Conservation (phyloP, 2,329 filamentous ascomycete genomes). For the Dactylellina sp. region DNA sequence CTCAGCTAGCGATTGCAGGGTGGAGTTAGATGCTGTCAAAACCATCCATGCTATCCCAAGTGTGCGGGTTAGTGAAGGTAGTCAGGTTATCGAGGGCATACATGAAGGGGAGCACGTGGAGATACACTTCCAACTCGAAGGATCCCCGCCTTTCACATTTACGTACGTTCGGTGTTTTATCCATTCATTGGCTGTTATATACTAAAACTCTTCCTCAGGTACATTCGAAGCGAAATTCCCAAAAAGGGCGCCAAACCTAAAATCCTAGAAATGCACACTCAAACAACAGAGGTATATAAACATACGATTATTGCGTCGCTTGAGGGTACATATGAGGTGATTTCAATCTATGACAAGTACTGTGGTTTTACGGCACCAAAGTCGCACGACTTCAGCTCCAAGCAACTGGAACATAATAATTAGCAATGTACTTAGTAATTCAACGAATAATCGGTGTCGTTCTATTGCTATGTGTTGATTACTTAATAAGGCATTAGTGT, state of each 20-base stretch:
- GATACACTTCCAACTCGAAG: slow-evolving; percentile 94
- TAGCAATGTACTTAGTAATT: slow-evolving; percentile 5
- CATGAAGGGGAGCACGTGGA: slow-evolving; percentile 96
- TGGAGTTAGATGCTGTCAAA: slow-evolving; percentile 80
- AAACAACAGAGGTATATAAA: slow-evolving; percentile 81
- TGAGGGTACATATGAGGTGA: slow-evolving; percentile 97
- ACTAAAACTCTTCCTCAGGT: slow-evolving; percentile 65
- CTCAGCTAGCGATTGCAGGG: slow-evolving; percentile 86
- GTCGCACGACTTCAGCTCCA: slow-evolving; percentile 33
- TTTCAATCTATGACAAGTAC: slow-evolving; percentile 92
- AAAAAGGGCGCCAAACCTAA: slow-evolving; percentile 79
- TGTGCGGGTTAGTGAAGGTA: slow-evolving; percentile 87
- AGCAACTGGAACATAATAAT: slow-evolving; percentile 30
- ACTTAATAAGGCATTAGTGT: slow-evolving; percentile 2
- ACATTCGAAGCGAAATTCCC: slow-evolving; percentile 90
- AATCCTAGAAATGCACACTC: slow-evolving; percentile 90
- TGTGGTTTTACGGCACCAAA: slow-evolving; percentile 72
- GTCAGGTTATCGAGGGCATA: slow-evolving; percentile 85
- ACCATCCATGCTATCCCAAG: slow-evolving; percentile 91
- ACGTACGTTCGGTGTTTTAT: slow-evolving; percentile 68
- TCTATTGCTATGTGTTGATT: no score
- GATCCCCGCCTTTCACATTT: slow-evolving; percentile 96
- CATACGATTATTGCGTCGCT: slow-evolving; percentile 87
- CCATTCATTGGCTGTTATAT: slow-evolving; percentile 14
- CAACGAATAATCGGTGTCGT: not conserved